Conservation (phyloP, 257 asterid genomes). For the Lavandula angustifolia region DNA sequence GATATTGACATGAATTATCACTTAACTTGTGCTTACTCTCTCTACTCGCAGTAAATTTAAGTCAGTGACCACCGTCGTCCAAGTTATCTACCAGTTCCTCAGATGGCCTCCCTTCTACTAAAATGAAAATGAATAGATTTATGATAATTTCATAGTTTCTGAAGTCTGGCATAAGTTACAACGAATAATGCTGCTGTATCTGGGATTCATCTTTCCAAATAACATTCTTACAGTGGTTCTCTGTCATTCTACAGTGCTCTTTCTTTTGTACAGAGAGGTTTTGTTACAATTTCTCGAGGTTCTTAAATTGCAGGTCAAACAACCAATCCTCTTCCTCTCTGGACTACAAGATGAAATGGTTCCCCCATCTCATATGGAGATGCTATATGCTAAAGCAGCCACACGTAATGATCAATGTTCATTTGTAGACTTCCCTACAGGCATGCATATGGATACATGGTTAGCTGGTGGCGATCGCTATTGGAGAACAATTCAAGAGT, state of each 20-base stretch:
- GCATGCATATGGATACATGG: slow-evolving; percentile 99
- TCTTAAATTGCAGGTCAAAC: slow-evolving; percentile 62
- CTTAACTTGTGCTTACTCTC: slow-evolving; percentile 2
- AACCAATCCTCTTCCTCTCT: slow-evolving; percentile 88
- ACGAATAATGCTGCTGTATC: neutral
- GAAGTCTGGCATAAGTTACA: too few species aligned
- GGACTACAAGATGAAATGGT: slow-evolving; percentile 97
- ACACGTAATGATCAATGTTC: slow-evolving; percentile 63
- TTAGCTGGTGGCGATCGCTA: slow-evolving; percentile 85
- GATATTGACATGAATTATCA: neutral
- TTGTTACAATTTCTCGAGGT: slow-evolving; percentile 11
- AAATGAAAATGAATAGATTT: neutral
- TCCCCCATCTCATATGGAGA: slow-evolving; percentile 93
- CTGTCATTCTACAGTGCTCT: neutral
- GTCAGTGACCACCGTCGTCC: neutral
- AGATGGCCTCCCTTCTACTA: neutral
- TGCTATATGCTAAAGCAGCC: slow-evolving; percentile 94
- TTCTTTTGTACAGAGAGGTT: neutral
- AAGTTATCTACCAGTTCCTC: neutral
- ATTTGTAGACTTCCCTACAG: slow-evolving; percentile 80
- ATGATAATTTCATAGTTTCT: neutral
- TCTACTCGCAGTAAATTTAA: neutral
- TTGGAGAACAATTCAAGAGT: slow-evolving; percentile 80
- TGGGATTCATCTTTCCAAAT: neutral
- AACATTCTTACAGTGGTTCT: neutral